Base-by-base conservation (phyloP, 2,329 filamentous ascomycete species). In the Colletotrichum destructivum region DNA sequence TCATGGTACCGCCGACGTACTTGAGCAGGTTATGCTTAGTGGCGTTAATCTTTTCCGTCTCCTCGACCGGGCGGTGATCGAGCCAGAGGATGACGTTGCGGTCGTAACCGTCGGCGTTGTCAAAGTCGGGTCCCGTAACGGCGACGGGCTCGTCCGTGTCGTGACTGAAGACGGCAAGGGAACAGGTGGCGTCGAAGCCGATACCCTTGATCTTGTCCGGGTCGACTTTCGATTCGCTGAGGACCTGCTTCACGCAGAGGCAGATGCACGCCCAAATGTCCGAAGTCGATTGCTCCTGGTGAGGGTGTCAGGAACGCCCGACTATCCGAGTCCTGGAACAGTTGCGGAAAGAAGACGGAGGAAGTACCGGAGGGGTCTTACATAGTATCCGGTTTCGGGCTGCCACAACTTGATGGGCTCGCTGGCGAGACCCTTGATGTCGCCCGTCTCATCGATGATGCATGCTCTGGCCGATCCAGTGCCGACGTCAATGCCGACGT, bases 101-200 rank as follows among this genome's bases (percentile, higher is more conserved):
- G 81, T 98, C 94, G 76, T 95, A 93, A 66, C 90, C 91, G 75
- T 92, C 89, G 76, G 93, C 91, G 76, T 93, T 89, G 68, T 76
- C 68, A 78, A 98, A 98, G 76, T 93, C 90, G 3, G 95, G 95
- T 0, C 94, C 94, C 2, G 95, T 98, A 26, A 99, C 94, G n/a
- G 93, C 88, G 59, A 98, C 88, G 2, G 96, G 96, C 82, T 97
- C 93, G 81, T 98, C 93, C 4, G 94, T 97, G 77, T 98, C 94
- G 79, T 93, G 87, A 66, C 92, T 89, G 84, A 99, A 98, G 76
- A 98, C 95, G 42, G 95, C 90, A 38, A 99, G 90, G 21, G 96
- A 99, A 87, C 96, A 99, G n/a, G 96, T 99, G 26, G 96, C 96
- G 81, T 99, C 96, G 82, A 99, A 98, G 64, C 96, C 96, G 78